Conservation (phyloP, 768 basidiomycete genomes). For the Sporobolomyces roseus region DNA sequence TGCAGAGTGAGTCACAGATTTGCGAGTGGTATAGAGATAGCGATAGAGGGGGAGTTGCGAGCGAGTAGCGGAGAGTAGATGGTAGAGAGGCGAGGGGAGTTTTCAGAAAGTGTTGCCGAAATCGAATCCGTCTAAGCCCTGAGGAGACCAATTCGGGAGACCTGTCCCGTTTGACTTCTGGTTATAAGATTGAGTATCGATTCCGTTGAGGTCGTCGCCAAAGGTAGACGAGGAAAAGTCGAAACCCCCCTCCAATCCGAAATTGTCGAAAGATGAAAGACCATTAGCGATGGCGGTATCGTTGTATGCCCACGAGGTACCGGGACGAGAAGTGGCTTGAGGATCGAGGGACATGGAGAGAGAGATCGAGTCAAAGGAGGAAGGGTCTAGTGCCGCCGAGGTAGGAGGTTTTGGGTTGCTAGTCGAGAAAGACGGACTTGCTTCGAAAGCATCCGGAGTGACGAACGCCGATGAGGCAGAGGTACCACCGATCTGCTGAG, state of each 20-base stretch:
- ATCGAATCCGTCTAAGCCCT: conserved; percentile 9
- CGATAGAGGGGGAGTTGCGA: too few relatives aligned
- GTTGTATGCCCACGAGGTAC: background rate
- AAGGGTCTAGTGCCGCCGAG: background rate
- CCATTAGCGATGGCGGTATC: background rate
- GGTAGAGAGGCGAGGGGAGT: background rate
- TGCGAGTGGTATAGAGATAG: too few relatives aligned
- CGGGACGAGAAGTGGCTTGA: background rate
- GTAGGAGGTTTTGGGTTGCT: too few relatives aligned
- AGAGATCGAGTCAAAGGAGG: conserved; percentile 4
- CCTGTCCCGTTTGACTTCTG: background rate
- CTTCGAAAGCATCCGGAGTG: too few relatives aligned
- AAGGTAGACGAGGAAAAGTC: background rate
- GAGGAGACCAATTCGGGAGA: background rate
- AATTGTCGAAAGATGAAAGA: conserved; percentile 4
- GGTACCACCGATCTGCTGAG: too few relatives aligned
- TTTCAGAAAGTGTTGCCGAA: background rate
- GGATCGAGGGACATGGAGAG: conserved; percentile 11
- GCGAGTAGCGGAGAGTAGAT: background rate
- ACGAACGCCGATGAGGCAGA: too few relatives aligned
- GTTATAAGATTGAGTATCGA: background rate
- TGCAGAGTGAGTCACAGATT: too few relatives aligned
- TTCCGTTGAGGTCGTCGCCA: background rate
- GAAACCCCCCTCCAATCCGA: background rate
- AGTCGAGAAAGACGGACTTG: too few relatives aligned